Conservation (phyloP, 176 grass and related monocot genomes). For the Lolium multiflorum region DNA sequence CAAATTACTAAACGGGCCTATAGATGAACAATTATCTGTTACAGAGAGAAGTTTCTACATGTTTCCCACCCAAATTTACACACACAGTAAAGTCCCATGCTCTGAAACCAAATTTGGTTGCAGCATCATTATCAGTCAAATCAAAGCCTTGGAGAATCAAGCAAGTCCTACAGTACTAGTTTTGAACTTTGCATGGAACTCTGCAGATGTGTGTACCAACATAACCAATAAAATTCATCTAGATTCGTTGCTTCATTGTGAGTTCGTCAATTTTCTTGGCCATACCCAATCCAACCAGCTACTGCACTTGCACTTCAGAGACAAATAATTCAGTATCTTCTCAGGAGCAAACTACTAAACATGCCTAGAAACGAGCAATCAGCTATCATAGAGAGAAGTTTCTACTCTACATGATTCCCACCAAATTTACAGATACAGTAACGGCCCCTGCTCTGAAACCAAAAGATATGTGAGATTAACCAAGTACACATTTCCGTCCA, state of each 20-base stretch:
- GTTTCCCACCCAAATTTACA: background rate
- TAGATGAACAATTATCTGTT: background rate
- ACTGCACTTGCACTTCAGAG: slow-evolving; percentile 7
- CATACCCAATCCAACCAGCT: background rate
- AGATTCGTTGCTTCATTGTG: background rate
- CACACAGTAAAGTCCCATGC: background rate
- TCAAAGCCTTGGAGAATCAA: background rate
- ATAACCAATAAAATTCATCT: slow-evolving; percentile 1
- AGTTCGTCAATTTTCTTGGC: background rate
- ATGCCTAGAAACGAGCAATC: background rate
- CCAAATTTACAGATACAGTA: background rate
- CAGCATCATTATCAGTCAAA: no score
- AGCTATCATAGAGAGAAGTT: background rate
- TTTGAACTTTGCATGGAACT: background rate
- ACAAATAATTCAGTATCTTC: background rate
- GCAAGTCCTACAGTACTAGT: background rate
- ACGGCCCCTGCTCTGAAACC: background rate
- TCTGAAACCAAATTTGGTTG: background rate
- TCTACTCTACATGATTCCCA: background rate
- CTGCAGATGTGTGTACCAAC: background rate
- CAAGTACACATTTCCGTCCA: slow-evolving; percentile 22
- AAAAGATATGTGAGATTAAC: background rate
- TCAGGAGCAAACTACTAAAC: background rate
- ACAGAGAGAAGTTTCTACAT: background rate
- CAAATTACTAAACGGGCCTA: background rate